Evolutionary conservation across 441 rosid species (phyloP), one percentile per base, ranked within the genome.

Genomic region (Mallotus japonicus): DNA sequence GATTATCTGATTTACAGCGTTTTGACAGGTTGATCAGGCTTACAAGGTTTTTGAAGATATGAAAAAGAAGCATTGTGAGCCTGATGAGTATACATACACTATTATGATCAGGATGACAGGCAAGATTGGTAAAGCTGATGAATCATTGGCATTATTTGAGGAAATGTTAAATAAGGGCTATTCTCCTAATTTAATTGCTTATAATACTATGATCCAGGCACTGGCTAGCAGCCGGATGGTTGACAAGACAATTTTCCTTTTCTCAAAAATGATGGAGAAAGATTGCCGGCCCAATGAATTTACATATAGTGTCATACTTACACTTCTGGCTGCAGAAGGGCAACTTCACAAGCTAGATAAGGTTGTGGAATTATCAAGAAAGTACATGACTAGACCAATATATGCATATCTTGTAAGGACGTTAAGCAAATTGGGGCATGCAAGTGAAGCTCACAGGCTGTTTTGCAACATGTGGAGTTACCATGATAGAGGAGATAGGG

Each of bases 381-480:
- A 80, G 24, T 89, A 82, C 84, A 82, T 89, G 92, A 90, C 80
- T 71, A 85, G 86, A 76, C 83, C 90, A 13, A 88, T 91, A 37
- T 91, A 89, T 79, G 89, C 96, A 1, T 91, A 74, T 79, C 88
- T 95, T 64, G 93, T 92, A 17, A 87, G 87, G 77, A 90, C 93
- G 0, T 63, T 92, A 9, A 85, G 86, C 75, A 85, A 92, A 69
- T 74, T 90, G 81, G 98, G 99, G 49, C 91, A 92, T 76, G 85
- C 88, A 19, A 84, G 89, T 78, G 98, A 95, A 83, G 97, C 93
- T 65, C 99, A 95, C 71, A 73, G 95, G 79, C 70, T 92, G 14
- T 95, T 95, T 80, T 89, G 98, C 82, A 89, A 85, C 82, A 89
- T 95, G 96, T 95, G 99, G 99, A 87, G 72, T 81, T 84, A 83